Evolutionary conservation across 2,329 filamentous ascomycete species (phyloP).

Genomic region (Cercospora zeae-maydis): DNA sequence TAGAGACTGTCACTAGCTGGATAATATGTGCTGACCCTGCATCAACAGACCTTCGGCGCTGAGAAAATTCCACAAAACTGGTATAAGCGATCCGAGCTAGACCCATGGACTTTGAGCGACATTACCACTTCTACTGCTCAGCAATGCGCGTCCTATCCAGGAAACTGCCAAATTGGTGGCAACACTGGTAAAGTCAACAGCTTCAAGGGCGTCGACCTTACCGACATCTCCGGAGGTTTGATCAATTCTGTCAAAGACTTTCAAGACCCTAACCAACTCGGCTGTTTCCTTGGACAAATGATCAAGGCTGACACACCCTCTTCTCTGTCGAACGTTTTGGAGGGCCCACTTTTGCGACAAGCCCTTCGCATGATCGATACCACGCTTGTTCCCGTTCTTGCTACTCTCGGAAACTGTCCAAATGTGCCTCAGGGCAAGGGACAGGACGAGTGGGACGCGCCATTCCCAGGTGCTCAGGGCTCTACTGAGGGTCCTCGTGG

Average conservation of each 20-base stretch:
- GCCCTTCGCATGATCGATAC: conserved; percentile 14
- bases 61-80: conserved; percentile 30
- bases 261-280: conserved; percentile 23
- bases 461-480: conserved; percentile 19
- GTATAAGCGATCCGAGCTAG: conserved; percentile 27
- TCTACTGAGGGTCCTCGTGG: conserved; percentile 11
- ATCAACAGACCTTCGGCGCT: conserved; percentile 19
- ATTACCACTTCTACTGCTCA: conserved; percentile 28
- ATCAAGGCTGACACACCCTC: conserved; percentile 26
- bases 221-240: conserved; percentile 27
- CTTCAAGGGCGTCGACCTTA: conserved; percentile 26
- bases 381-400: conserved; percentile 18
- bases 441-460: conserved; percentile 9
- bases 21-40: neutral
- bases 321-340: conserved; percentile 24
- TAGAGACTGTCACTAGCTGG: too few relatives aligned
- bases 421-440: conserved; percentile 23
- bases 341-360: conserved; percentile 17
- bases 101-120: conserved; percentile 27
- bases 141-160: conserved; percentile 27
- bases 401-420: conserved; percentile 17
- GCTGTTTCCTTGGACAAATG: conserved; percentile 28
- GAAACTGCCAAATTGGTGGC: conserved; percentile 26
- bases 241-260: conserved; percentile 26
- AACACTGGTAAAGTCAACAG: conserved; percentile 30